These are phyloP conservation scores for Hortiboletus campestris DNA, from an alignment of 768 basidiomycete genomes.

Conservation along the genomic window DNA sequence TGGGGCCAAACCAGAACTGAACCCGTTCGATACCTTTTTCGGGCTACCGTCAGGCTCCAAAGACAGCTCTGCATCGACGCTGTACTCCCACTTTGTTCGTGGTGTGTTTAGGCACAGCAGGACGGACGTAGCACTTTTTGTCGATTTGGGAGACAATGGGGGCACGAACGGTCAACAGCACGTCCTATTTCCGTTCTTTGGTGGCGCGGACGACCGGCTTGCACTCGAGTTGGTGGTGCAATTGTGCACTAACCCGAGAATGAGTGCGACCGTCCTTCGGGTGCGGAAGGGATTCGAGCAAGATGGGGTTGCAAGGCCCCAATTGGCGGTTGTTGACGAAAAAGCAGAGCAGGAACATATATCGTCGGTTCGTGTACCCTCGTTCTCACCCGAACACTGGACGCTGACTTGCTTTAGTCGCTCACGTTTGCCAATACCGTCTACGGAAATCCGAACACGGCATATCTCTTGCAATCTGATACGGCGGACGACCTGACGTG, in stretches of 20 bases:
- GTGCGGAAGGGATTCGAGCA: slow-evolving; percentile 39
- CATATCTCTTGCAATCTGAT: slow-evolving; percentile 68
- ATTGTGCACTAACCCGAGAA: slow-evolving; percentile 57
- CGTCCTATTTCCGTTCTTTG: slow-evolving; percentile 87
- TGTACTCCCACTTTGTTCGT: slow-evolving; percentile 84
- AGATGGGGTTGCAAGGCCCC: slow-evolving; percentile 53
- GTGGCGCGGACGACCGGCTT: slow-evolving; percentile 90
- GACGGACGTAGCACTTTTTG: slow-evolving; percentile 79
- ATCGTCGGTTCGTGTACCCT: slow-evolving; percentile 9
- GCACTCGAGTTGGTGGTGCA: slow-evolving; percentile 82
- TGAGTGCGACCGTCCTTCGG: slow-evolving; percentile 73
- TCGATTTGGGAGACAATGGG: slow-evolving; percentile 58
- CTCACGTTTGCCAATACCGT: slow-evolving; percentile 63
- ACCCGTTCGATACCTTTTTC: slow-evolving; percentile 82
- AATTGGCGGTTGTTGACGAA: slow-evolving; percentile 55
- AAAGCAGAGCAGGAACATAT: slow-evolving; percentile 38
- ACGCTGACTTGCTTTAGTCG: slow-evolving; percentile 35
- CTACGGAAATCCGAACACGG: slow-evolving; percentile 63
- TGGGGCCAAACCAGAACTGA: slow-evolving; percentile 32
- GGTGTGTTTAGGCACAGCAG: slow-evolving; percentile 71
- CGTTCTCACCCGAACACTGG: neutral
- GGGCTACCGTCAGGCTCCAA: slow-evolving; percentile 37
- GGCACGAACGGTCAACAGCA: slow-evolving; percentile 45
- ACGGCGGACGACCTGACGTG: slow-evolving; percentile 82
- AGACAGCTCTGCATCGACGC: slow-evolving; percentile 51